These are phyloP conservation scores for Colletotrichum noveboracense DNA, from an alignment of 2,329 filamentous ascomycete species.

Conservation along the genomic window DNA sequence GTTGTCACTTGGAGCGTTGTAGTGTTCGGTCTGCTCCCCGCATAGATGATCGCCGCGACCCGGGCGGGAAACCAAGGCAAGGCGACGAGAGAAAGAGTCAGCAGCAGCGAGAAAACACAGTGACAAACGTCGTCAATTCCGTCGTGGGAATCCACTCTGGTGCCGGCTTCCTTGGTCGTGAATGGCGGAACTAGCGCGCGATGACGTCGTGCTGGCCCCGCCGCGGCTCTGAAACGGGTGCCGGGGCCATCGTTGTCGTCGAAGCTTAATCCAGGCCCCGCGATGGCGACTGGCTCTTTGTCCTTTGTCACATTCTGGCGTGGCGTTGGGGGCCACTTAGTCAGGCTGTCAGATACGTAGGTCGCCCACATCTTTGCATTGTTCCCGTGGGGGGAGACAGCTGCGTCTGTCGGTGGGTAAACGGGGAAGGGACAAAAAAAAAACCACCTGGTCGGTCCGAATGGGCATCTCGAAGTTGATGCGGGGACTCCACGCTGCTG, in stretches of 20 bases:
- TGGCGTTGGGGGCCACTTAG: neutral
- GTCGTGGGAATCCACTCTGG: neutral
- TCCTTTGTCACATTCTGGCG: neutral
- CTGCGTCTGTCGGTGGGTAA: neutral
- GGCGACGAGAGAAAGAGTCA: neutral
- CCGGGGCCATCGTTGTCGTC: slow-evolving; percentile 1
- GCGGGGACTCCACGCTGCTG: slow-evolving; percentile 10
- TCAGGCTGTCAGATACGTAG: neutral
- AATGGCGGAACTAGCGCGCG: neutral
- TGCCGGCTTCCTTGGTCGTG: neutral
- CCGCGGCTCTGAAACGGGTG: slow-evolving; percentile 16
- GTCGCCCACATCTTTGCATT: neutral
- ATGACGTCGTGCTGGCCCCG: slow-evolving; percentile 8
- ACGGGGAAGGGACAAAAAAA: neutral
- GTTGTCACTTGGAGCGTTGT: neutral
- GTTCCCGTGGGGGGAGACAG: neutral
- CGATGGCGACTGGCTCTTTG: neutral
- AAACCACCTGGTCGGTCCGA: slow-evolving; percentile 1
- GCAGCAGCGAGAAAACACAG: neutral
- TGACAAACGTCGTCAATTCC: neutral
- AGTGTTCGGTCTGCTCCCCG: neutral
- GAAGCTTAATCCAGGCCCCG: slow-evolving; percentile 4
- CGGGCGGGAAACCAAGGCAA: neutral
- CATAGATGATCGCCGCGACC: neutral
- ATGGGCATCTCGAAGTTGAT: neutral